Evolutionary conservation across 139 green algal species (phyloP), one percentile per base, ranked within the genome.

Genomic region (Micractinium conductrix): DNA sequence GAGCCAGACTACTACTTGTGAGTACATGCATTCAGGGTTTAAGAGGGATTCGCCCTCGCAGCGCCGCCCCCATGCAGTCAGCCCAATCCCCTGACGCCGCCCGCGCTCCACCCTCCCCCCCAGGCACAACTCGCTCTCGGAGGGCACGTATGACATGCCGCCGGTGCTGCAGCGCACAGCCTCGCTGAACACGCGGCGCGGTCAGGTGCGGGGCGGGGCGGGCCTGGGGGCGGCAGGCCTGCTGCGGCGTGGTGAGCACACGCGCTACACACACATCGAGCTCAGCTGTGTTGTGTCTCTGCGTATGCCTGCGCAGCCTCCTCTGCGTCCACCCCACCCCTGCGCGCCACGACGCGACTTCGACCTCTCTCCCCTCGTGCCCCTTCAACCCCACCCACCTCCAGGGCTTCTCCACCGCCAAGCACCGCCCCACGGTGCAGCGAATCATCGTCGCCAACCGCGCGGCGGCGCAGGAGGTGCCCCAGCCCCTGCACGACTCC

Each of bases 1-100:
- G 76, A 82, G 76, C 76, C 76, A 12, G 76, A 82, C 38, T 82
- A 82, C 76, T 82, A 82, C 76, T 58, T 82, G 53, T 81, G 50
- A 68, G 74, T n/a, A 3, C 22, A 2, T 69, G 4, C 14, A 58
- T 58, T 58, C 16, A 26, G 55, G 14, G 14, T 65, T 19, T 30
- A n/a, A 30, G 14, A 19, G 55, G 5, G 55, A 30, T 14, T 30
- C 19, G 55, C 16, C 16, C 16, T 30, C 5, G 55, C 55, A 65
- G 21, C 21, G 19, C 55, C 8, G 35, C 37, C 17, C 17, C 10
- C 19, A 5, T 45, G 22, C 35, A 43, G 22, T 10, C 40, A 28
- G 21, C 1, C 40, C 12, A 3, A n/a, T 33, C 38, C 24, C 69
- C 22, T 53, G 22, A 3, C 37, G 38, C 8, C 16, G 7, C 1